Evolutionary conservation across 345 rosid species (phyloP).

Genomic region (Raphanus sativus): DNA sequence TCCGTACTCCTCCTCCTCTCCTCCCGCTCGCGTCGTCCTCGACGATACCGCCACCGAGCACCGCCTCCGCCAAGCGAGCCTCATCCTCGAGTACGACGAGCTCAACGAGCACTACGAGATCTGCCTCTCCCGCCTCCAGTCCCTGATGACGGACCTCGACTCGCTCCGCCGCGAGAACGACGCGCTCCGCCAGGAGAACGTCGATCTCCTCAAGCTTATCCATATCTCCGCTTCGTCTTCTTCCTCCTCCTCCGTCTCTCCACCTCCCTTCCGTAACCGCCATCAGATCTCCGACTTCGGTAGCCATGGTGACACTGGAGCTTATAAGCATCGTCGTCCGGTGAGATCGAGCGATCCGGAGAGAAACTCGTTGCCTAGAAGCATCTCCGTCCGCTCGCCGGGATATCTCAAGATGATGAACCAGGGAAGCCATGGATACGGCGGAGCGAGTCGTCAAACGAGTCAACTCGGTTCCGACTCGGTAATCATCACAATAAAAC

Average conservation of each 20-base stretch:
- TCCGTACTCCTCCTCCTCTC: slow-evolving; percentile 47
- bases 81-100: slow-evolving; percentile 66
- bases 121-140: slow-evolving; percentile 57
- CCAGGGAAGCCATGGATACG: slow-evolving; percentile 36
- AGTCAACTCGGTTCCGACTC: slow-evolving; percentile 41
- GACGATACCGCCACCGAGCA: slow-evolving; percentile 46
- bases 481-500: slow-evolving; percentile 26
- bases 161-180: slow-evolving; percentile 64
- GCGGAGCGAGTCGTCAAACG: slow-evolving; percentile 32
- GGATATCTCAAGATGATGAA: slow-evolving; percentile 48
- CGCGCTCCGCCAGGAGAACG: slow-evolving; percentile 57
- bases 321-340: too few relatives aligned
- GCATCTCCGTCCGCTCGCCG: slow-evolving; percentile 68
- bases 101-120: slow-evolving; percentile 65
- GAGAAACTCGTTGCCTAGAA: slow-evolving; percentile 61
- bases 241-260: slow-evolving; percentile 47
- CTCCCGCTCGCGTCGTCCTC: slow-evolving; percentile 30
- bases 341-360: slow-evolving; percentile 37
- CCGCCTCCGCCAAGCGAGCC: slow-evolving; percentile 70
- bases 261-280: slow-evolving; percentile 40
- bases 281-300: slow-evolving; percentile 40
- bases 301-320: too few relatives aligned
- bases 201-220: slow-evolving; percentile 59
- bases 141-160: slow-evolving; percentile 52
- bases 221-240: slow-evolving; percentile 38